Base-by-base conservation (phyloP, 176 grass and related monocot species). In the Musa schizocarpa region DNA sequence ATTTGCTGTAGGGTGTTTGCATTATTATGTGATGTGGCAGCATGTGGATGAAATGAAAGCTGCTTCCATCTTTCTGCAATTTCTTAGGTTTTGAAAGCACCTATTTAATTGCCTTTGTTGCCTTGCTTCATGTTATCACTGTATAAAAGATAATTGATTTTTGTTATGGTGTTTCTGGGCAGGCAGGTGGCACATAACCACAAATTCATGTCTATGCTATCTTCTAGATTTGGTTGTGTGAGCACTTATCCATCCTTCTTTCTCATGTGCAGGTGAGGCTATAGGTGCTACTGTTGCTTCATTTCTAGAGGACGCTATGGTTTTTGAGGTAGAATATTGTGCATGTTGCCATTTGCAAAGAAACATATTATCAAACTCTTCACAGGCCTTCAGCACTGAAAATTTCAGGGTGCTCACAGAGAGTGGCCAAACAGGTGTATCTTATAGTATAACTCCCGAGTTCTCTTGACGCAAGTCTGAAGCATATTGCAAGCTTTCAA, bases 341-440 rank as follows among this genome's bases (percentile, higher is more conserved):
- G 84, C 75, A 50, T 82, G 16, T 55, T 69, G 73, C 67, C 79
- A 78, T 75, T 52, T 86, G 74, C 74, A 79, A 77, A 86, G 84
- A 34, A 56, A 79, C 3, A 82, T 78, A 63, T 53, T 43, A 9
- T 79, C 81, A 13, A 49, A 70, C 9, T 50, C 78, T 9, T 43
- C 73, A 57, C 49, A 81, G 24, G 50, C 13, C 52, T 73, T 72
- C 22, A 54, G 23, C 56, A 22, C 72, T 58, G 72, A 66, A 63
- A 77, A 63, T 27, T 86, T 86, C 75, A 69, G 63, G 76, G 55
- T 86, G 66, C 61, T 86, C n/a, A 86, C 68, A 1, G 77, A 21
- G 65, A 82, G 81, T 61, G 81, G 76, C 51, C 74, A 82, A 11
- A 82, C 80, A 23, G 84, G 84, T 34, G n/a, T 80, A 20, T n/a